Percentiles rank a stretch among this genome's conserved stretches.
These are phyloP conservation scores for Lactifluus rugatus DNA, from an alignment of 768 basidiomycete species.

Conservation along the genomic window DNA sequence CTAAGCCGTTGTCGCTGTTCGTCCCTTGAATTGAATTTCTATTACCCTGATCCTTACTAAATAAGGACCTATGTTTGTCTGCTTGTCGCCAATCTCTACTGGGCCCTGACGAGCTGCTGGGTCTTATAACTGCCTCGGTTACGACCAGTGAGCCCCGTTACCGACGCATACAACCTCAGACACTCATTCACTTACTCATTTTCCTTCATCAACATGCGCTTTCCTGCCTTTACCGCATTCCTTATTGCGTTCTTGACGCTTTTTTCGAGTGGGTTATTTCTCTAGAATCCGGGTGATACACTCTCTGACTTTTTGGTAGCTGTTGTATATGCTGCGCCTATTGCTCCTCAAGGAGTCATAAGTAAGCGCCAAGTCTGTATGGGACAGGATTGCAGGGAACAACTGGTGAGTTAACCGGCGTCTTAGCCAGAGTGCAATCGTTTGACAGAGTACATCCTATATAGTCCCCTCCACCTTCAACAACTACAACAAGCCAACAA, in stretches of 20 bases:
- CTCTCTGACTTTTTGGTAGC: neutral
- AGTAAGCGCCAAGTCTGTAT: neutral
- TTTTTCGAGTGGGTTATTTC: neutral
- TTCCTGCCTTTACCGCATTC: neutral
- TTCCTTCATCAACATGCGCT: neutral
- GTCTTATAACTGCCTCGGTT: neutral
- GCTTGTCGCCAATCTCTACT: neutral
- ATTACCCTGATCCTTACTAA: neutral
- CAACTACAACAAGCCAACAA: too few relatives aligned
- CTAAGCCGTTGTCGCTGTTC: neutral
- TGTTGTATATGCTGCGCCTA: neutral
- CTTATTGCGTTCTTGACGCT: neutral
- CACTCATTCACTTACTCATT: neutral
- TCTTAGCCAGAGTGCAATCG: neutral
- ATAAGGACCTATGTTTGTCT: neutral
- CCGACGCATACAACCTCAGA: neutral
- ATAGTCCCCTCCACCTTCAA: neutral
- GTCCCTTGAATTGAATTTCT: neutral
- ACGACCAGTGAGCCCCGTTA: neutral
- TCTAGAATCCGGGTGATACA: neutral
- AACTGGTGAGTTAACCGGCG: neutral
- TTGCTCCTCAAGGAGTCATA: neutral
- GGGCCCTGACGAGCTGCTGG: neutral
- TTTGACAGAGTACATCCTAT: neutral
- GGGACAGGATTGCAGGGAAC: too few relatives aligned